Conservation (phyloP, 129 eudicot genomes). For the Pittosporum tobira region DNA sequence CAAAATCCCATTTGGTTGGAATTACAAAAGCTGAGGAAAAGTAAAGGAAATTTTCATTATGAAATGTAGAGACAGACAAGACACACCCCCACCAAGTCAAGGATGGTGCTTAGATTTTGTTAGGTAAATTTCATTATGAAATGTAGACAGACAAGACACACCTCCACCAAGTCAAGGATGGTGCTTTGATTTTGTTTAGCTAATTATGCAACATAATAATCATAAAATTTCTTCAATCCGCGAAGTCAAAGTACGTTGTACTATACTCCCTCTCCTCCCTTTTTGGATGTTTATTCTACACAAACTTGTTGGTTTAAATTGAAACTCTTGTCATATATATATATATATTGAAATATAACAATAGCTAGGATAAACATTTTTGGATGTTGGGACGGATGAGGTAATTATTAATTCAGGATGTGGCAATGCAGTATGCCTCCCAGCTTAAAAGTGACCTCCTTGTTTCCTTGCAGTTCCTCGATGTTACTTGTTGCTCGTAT, state of each 20-base stretch:
- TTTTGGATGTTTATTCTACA: constrained; percentile 22
- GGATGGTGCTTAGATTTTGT: constrained; percentile 21
- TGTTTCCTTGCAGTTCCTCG: constrained; percentile 56
- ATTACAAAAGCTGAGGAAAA: constrained; percentile 16
- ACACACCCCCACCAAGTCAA: constrained; percentile 25
- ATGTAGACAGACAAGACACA: constrained; percentile 17
- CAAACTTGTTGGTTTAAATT: constrained; percentile 3
- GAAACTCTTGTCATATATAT: background rate
- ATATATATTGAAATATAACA: background rate
- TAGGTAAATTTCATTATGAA: constrained; percentile 24
- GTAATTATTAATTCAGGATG: constrained; percentile 38
- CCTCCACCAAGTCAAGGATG: constrained; percentile 27
- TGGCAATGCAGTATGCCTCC: constrained; percentile 88
- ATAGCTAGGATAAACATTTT: background rate
- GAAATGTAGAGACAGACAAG: constrained; percentile 20
- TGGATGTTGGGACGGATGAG: background rate
- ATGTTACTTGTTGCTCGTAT: constrained; percentile 22
- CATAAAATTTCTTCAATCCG: constrained; percentile 1
- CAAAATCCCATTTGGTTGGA: constrained; percentile 19
- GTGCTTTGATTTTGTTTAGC: constrained; percentile 15
- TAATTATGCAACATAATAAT: background rate
- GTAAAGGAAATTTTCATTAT: constrained; percentile 23
- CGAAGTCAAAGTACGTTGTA: constrained; percentile 15
- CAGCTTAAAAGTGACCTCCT: constrained; percentile 48
- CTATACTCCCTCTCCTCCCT: constrained; percentile 28